Evolutionary conservation across 306 rosid genomes (phyloP).

Genomic region (Canavalia gladiata): DNA sequence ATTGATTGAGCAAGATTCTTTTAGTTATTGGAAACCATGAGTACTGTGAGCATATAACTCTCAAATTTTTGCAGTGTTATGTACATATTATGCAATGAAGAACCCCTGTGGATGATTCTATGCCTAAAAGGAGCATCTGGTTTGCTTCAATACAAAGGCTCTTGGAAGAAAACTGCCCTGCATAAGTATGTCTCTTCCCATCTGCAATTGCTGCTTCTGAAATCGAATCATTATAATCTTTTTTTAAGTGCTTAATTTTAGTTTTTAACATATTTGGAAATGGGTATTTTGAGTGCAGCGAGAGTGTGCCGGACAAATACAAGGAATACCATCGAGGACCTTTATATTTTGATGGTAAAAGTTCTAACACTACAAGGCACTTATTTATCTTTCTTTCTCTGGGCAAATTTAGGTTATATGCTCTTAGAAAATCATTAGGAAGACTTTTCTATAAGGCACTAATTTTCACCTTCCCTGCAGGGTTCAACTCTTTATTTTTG

Average conservation of each 20-base stretch:
- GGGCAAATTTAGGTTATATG: neutral
- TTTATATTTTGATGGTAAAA: slow-evolving; percentile 79
- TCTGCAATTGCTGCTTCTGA: slow-evolving; percentile 10
- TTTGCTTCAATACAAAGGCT: slow-evolving; percentile 76
- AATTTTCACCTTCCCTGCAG: slow-evolving; percentile 61
- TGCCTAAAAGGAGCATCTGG: slow-evolving; percentile 73
- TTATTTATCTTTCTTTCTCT: slow-evolving; percentile 20
- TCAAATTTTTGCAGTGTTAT: slow-evolving; percentile 70
- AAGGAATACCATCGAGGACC: slow-evolving; percentile 53
- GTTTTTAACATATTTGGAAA: slow-evolving; percentile 28
- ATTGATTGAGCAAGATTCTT: slow-evolving; percentile 11
- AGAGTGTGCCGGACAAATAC: slow-evolving; percentile 56
- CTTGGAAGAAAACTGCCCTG: slow-evolving; percentile 92
- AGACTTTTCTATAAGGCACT: slow-evolving; percentile 3
- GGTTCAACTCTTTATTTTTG: slow-evolving; percentile 83
- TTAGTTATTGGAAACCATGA: neutral
- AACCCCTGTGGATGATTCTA: slow-evolving; percentile 88
- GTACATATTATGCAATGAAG: slow-evolving; percentile 92
- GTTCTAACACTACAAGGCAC: slow-evolving; percentile 19
- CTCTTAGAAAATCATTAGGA: neutral
- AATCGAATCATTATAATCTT: neutral
- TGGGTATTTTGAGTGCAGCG: slow-evolving; percentile 63
- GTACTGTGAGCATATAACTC: neutral
- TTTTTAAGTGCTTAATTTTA: neutral
- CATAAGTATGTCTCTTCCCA: slow-evolving; percentile 61